Conservation (phyloP, 805 yeast genomes). For the Barnettozyma wickerhamii region DNA sequence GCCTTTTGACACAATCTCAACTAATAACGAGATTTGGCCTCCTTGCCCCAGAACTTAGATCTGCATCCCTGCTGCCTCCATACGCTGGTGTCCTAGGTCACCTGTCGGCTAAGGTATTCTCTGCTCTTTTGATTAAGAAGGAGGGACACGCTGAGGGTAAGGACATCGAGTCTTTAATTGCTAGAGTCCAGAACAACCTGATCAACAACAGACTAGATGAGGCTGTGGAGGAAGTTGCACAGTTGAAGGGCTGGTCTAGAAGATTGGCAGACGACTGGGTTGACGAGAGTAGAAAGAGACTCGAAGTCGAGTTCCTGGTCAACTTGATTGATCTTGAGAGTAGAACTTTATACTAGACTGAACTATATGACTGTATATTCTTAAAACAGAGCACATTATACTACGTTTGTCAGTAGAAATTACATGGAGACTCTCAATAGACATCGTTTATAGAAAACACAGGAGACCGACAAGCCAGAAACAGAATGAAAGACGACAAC, state of each 20-base stretch:
- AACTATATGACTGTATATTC: background rate
- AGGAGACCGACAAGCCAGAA: background rate
- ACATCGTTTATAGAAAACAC: background rate
- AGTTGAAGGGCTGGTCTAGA: conserved; percentile 90
- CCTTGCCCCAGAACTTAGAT: conserved; percentile 80
- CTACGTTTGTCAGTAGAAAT: background rate
- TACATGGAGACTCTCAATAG: background rate
- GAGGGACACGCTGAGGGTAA: conserved; percentile 75
- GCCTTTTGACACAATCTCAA: conserved; percentile 46
- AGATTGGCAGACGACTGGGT: conserved; percentile 91
- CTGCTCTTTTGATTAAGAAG: conserved; percentile 71
- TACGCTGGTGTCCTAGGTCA: conserved; percentile 96
- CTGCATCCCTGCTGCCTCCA: conserved; percentile 86
- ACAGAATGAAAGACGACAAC: background rate
- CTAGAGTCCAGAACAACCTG: conserved; percentile 75
- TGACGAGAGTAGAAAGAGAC: conserved; percentile 78
- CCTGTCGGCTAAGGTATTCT: conserved; percentile 71
- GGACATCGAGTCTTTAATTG: conserved; percentile 85
- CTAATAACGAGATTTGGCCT: conserved; percentile 41
- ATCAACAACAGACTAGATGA: conserved; percentile 71
- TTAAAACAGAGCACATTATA: too few relatives aligned
- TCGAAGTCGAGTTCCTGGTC: conserved; percentile 81
- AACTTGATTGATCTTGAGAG: conserved; percentile 65
- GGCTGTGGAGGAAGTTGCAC: conserved; percentile 91
- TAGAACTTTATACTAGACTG: conserved; percentile 36